These are phyloP conservation scores for Aegilops umbellulata DNA, from an alignment of 176 grass and related monocot species.

Conservation along the genomic window DNA sequence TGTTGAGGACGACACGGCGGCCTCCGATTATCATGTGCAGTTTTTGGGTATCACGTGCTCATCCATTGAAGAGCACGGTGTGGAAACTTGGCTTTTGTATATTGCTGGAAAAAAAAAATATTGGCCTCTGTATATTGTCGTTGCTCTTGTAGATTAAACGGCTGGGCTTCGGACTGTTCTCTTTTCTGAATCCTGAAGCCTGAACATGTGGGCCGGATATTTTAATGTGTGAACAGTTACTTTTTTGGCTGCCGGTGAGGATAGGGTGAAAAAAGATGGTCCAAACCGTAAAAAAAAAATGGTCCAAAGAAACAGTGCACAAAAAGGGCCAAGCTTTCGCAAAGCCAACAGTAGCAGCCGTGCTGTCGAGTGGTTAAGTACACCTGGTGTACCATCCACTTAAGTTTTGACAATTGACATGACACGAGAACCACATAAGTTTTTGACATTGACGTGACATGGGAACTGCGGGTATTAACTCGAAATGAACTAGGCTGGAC, in stretches of 20 bases:
- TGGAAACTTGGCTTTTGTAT: no score
- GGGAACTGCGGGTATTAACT: not conserved
- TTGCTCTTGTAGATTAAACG: no score
- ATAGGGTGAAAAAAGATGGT: not conserved
- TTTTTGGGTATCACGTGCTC: no score
- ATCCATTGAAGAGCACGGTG: no score
- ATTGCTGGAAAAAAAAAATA: no score
- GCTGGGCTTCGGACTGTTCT: no score
- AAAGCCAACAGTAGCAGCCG: not conserved
- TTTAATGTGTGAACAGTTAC: not conserved
- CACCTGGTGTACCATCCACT: not conserved
- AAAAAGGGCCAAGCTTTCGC: not conserved
- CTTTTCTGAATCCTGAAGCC: not conserved
- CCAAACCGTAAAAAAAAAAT: not conserved
- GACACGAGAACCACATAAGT: not conserved
- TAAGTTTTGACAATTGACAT: not conserved
- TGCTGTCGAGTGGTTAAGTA: not conserved
- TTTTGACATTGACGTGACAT: not conserved
- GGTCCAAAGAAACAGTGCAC: not conserved
- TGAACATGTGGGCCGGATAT: not conserved
- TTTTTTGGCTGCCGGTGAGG: not conserved
- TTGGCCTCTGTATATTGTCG: no score
- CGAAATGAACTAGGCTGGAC: not conserved
- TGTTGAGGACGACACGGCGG: no score
- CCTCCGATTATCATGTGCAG: no score